A percentile compares a stretch with the other conserved stretches of the same genome.
Conservation (phyloP, 768 basidiomycete species). For the Kwoniella mangroviensis region DNA sequence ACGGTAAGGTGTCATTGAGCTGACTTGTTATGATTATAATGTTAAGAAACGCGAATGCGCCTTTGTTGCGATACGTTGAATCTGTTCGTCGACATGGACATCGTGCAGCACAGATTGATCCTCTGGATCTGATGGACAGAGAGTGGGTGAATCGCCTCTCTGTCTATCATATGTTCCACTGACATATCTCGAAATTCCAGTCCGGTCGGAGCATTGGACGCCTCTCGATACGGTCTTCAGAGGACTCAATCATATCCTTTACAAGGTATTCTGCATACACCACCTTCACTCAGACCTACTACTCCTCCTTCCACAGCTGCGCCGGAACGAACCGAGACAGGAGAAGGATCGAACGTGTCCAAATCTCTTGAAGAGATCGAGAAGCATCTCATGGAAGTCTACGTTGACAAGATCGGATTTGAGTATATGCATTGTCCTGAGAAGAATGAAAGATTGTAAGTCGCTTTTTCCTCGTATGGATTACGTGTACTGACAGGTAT, state of each 20-base stretch:
- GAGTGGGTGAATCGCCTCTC: slow-evolving; percentile 63
- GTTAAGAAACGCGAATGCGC: slow-evolving; percentile 73
- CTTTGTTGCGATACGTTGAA: slow-evolving; percentile 85
- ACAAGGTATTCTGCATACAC: slow-evolving; percentile 71
- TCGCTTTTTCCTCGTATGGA: neutral
- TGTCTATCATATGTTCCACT: neutral
- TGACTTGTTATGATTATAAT: slow-evolving; percentile 67
- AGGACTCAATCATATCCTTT: slow-evolving; percentile 67
- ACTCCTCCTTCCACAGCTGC: slow-evolving; percentile 28
- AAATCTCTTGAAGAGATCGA: slow-evolving; percentile 75
- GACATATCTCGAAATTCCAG: slow-evolving; percentile 8
- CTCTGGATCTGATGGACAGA: slow-evolving; percentile 81
- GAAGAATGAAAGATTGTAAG: slow-evolving; percentile 46
- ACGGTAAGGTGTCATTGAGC: slow-evolving; percentile 55
- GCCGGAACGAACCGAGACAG: slow-evolving; percentile 54
- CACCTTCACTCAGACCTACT: slow-evolving; percentile 21
- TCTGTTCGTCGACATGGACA: slow-evolving; percentile 66
- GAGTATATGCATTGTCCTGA: slow-evolving; percentile 65
- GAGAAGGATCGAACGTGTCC: slow-evolving; percentile 56
- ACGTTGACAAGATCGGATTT: slow-evolving; percentile 84
- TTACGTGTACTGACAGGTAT: neutral
- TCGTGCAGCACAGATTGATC: slow-evolving; percentile 67
- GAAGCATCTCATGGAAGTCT: slow-evolving; percentile 70
- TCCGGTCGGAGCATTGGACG: slow-evolving; percentile 66
- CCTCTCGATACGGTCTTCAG: slow-evolving; percentile 76